Base-by-base conservation (phyloP, 805 yeast species). In the Candida silvicultrix region DNA sequence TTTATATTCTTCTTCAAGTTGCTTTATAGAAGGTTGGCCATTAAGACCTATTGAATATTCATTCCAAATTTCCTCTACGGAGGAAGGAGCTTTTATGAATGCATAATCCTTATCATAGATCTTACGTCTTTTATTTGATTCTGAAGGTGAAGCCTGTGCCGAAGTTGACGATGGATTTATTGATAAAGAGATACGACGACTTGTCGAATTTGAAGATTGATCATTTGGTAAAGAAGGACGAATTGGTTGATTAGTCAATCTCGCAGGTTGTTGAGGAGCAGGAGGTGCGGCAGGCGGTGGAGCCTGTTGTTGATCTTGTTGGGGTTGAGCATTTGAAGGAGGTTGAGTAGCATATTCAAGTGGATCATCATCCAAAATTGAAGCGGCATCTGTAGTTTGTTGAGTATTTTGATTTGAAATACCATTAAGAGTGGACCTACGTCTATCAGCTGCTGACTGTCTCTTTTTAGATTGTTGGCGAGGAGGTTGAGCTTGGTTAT, bases 61-160 rank as follows among this genome's bases (percentile, higher is more conserved):
- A 50, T 70, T 67, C 83, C 83, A 78, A 18, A 78, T 71, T 49
- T 77, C 82, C 35, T 66, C 55, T 1, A 77, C 74, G 3, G 75
- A 60, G n/a, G 66, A 68, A 15, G 75, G 74, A 0, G 73, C 71
- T 48, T 67, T 68, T 36, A 68, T 55, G 50, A 71, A 70, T 18
- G 66, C 61, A 47, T 68, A 69, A 15, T 57, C 59, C 20, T 64
- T 65, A 19, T 57, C 57, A 45, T 60, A 63, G 4, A 58, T 42
- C 45, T 60, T 65, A 8, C 62, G 56, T 19, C 57, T 56, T 39
- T 53, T 54, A 28, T 49, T 43, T 34, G 45, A 38, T 18, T 53
- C 54, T 19, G 42, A 16, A 4, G 32, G 18, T 31, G 38, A n/a
- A 11, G 25, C 5, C 5, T 19, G 21, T 7, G 40, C 9, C n/a